Conservation (phyloP, 495 filamentous ascomycete species). For the Aeminium ludgeri region DNA sequence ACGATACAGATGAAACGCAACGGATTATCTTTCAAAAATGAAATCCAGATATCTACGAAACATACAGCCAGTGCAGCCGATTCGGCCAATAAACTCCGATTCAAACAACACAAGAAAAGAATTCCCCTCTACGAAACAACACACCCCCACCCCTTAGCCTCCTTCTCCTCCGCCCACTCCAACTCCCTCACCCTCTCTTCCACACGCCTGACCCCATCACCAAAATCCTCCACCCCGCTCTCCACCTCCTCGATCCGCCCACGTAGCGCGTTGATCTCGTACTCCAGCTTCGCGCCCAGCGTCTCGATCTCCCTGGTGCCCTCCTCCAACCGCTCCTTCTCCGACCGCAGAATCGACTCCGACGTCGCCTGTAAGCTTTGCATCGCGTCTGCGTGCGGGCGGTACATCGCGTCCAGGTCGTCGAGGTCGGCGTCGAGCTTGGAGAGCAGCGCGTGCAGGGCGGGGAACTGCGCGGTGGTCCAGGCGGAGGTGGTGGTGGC, state of each 20-base stretch:
- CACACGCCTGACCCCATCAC: slow-evolving; percentile 58
- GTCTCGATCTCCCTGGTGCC: slow-evolving; percentile 66
- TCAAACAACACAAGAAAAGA: too few species aligned
- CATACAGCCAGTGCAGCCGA: too few species aligned
- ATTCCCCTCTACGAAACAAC: neutral
- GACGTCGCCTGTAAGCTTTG: slow-evolving; percentile 45
- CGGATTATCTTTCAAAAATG: too few species aligned
- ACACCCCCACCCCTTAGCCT: slow-evolving; percentile 30
- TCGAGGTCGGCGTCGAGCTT: slow-evolving; percentile 41
- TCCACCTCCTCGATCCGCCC: slow-evolving; percentile 81
- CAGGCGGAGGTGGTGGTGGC: slow-evolving; percentile 26
- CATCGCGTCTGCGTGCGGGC: slow-evolving; percentile 48
- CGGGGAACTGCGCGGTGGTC: slow-evolving; percentile 29
- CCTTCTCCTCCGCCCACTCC: slow-evolving; percentile 45
- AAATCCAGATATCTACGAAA: too few species aligned
- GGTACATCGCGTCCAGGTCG: slow-evolving; percentile 49
- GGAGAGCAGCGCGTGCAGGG: slow-evolving; percentile 44
- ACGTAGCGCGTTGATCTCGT: slow-evolving; percentile 68
- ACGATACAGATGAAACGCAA: too few species aligned
- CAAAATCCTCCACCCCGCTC: slow-evolving; percentile 63
- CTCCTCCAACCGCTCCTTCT: slow-evolving; percentile 52
- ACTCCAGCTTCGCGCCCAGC: slow-evolving; percentile 77
- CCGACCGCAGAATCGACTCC: slow-evolving; percentile 48
- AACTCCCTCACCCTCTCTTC: slow-evolving; percentile 59
- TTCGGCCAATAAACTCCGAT: too few species aligned